Evolutionary conservation across 2,329 filamentous ascomycete genomes (phyloP), one percentile per base, ranked within the genome.

Genomic region (Emergomyces orientalis): DNA sequence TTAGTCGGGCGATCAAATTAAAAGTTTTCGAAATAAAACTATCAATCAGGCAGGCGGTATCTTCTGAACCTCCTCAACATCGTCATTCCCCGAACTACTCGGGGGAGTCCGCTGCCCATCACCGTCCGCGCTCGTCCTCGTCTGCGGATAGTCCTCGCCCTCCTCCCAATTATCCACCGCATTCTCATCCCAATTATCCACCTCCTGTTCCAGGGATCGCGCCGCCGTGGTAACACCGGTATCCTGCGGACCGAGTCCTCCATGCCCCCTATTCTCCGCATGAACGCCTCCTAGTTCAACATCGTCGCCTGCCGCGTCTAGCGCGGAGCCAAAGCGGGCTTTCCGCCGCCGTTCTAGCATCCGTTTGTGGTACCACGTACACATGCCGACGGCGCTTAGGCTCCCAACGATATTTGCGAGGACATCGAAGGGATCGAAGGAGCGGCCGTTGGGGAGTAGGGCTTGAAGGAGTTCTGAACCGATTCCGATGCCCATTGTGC

Each of bases 121-220:
- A 25, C 25, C 61, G 7, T 49, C 58, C 51, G 37, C 47, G 32
- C 30, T 49, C 30, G 61, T 60, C 47, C 37, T 51, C 59, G 34
- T 62, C 66, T 27, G 60, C 67, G 0, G 63, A 65, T 45, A 72
- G n/a, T 69, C 71, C 49, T 71, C 71, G 1, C 69, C 74, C 57
- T 81, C 84, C 37, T 85, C 85, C 86, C 85, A 88, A 68, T 79
- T 80, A 69, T 86, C 84, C 64, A 85, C 84, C 0, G 79, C 82
- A 75, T 96, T 94, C 77, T 96, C 92, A 71, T 96, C 91, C 91
- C 92, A 96, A 68, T 93, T 91, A 72, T 96, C 92, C 8, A 96
- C 83, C 77, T 95, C 90, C 64, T 93, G 84, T 68, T 95, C 91
- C 25, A 96, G 72, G 1, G 79, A 81, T 66, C 73, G 70, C 3